These are phyloP conservation scores for Fragilaria radians DNA, from an alignment of 108 stramenopile species.

Conservation along the genomic window DNA sequence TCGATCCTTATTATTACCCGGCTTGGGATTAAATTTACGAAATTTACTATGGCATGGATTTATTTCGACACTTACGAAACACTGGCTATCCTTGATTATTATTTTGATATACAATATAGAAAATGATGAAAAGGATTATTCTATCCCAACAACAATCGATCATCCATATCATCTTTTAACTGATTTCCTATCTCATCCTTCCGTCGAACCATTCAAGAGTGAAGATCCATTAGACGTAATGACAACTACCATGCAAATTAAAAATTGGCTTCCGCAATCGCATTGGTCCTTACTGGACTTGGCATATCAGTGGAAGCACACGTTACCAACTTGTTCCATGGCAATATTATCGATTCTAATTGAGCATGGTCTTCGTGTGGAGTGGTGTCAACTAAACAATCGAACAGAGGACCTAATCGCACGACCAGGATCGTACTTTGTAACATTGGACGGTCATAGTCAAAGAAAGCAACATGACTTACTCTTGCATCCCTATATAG, in stretches of 20 bases:
- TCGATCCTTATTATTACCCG: constrained; percentile 37
- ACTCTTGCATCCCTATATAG: constrained; percentile 36
- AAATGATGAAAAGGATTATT: constrained; percentile 1
- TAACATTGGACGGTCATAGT: constrained; percentile 65
- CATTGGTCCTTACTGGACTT: background rate
- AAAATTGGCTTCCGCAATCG: constrained; percentile 11
- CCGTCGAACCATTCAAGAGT: constrained; percentile 15
- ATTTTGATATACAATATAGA: constrained; percentile 16
- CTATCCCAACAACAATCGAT: background rate
- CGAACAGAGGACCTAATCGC: constrained; percentile 33
- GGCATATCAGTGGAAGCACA: background rate
- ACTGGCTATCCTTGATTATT: constrained; percentile 45
- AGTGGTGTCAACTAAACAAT: constrained; percentile 54
- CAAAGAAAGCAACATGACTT: constrained; percentile 59
- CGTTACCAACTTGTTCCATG: constrained; percentile 15
- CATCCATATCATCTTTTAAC: background rate
- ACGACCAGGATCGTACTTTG: constrained; percentile 41
- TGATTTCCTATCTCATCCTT: background rate
- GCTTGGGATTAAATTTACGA: constrained; percentile 49
- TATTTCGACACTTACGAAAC: constrained; percentile 37
- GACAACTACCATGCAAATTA: background rate
- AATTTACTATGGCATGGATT: constrained; percentile 72
- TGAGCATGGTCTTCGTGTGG: constrained; percentile 44
- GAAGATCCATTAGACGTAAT: constrained; percentile 6
- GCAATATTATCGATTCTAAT: constrained; percentile 30